Evolutionary conservation across 257 asterid genomes (phyloP).

Genomic region (Penstemon davidsonii): DNA sequence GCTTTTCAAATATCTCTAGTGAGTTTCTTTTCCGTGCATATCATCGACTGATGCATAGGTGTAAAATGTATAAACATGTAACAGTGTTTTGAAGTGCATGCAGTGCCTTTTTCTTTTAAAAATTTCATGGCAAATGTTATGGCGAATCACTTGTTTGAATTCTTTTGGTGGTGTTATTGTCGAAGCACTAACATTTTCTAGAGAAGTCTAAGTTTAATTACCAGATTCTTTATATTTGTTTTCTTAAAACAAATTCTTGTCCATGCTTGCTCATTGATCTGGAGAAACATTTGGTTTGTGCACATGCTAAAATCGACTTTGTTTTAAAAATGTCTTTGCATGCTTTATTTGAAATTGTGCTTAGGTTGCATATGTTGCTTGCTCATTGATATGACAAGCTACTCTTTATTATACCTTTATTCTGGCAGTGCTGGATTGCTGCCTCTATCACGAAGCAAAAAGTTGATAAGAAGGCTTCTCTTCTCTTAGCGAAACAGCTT

Average conservation of each 20-base stretch:
- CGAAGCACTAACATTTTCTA: too few relatives aligned
- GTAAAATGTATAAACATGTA: neutral
- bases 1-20: constrained; percentile 89
- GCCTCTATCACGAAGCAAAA: constrained; percentile 52
- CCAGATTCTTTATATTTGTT: too few relatives aligned
- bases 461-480: constrained; percentile 47
- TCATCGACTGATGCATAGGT: neutral
- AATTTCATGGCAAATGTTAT: too few relatives aligned
- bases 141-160: too few relatives aligned
- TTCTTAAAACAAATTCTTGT: too few relatives aligned
- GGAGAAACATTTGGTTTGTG: neutral
- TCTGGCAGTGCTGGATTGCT: constrained; percentile 65
- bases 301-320: neutral
- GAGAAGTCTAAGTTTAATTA: too few relatives aligned
- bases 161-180: too few relatives aligned
- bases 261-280: too few relatives aligned
- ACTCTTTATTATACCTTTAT: constrained; percentile 22
- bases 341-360: neutral
- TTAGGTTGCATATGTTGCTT: constrained; percentile 16
- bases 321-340: neutral
- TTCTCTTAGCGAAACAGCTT: constrained; percentile 44
- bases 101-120: neutral
- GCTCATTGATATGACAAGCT: neutral
- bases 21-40: constrained; percentile 32
- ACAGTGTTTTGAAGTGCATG: constrained; percentile 3